Evolutionary conservation across 1,139 yeast genomes (phyloP), one percentile per base, ranked within the genome.

Genomic region (Zygoascus hellenicus): DNA sequence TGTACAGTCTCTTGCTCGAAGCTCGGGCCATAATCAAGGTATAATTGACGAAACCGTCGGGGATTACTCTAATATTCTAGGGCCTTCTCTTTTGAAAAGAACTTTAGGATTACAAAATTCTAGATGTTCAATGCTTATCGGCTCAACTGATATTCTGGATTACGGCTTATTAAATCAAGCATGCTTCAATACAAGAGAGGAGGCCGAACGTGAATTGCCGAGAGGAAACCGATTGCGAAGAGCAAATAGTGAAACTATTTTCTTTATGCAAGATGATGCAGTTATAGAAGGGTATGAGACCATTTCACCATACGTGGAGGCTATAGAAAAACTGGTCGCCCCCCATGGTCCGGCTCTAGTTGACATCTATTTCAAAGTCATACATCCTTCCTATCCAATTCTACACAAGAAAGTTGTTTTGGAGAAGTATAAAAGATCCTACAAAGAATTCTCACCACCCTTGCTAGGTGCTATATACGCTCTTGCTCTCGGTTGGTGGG

Each of bases 401-500:
- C 55, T 73, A 5, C 71, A 69, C 43, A 68, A 70, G 48, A 64
- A 67, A 29, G 75, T 72, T 0, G 70, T 72, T 48, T 51, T 70
- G 19, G 77, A 72, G 48, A 70, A 73, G 49, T 72, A 71, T 56
- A 55, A 69, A 15, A 60, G 77, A 33, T 70, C 74, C 3, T 70
- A 72, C 51, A 61, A 75, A 44, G 77, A 72, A 52, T 67, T 72
- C 45, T 66, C 71, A 43, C 76, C 77, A 2, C 62, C 75, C 2
- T 53, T 74, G 32, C 55, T 74, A 15, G 71, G 71, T 0, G 69
- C 72, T 35, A 70, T 73, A 2, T 73, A 72, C 55, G 57, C 69
- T 10, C 61, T 71, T 47, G 76, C 76, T 0, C 55, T 72, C 32
- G 69, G 66, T 42, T 70, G 70, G 68, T 70, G 75, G 74, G 62